Percentiles rank a stretch among this genome's conserved stretches.
These are phyloP conservation scores for Cicer cuneatum DNA, from an alignment of 306 rosid species.

Conservation along the genomic window DNA sequence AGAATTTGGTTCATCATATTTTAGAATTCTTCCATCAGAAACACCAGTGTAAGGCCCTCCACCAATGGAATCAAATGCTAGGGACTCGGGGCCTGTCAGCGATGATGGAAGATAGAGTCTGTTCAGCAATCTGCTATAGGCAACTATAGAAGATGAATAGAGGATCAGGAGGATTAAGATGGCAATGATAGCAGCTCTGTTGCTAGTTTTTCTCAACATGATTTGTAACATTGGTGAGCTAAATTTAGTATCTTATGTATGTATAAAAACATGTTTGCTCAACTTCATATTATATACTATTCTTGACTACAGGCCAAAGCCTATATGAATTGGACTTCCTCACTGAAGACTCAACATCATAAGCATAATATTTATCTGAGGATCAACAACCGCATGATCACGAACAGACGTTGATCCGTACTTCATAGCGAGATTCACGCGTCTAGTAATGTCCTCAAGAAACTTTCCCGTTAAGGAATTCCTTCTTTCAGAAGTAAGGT, in stretches of 20 bases:
- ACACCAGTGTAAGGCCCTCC: constrained; percentile 48
- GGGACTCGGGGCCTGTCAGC: constrained; percentile 45
- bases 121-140: background rate
- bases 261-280: background rate
- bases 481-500: no score
- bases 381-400: no score
- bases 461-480: no score
- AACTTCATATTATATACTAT: background rate
- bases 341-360: no score
- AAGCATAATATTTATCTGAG: no score
- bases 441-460: no score
- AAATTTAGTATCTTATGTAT: background rate
- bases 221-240: background rate
- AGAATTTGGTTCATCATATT: background rate
- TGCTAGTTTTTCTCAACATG: constrained; percentile 20
- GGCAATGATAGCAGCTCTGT: background rate
- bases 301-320: no score
- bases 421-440: no score
- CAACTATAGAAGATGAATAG: constrained; percentile 21
- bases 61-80: constrained; percentile 41
- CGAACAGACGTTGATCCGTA: no score
- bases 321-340: no score
- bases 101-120: constrained; percentile 49
- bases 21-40: constrained; percentile 55
- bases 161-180: constrained; percentile 22